Evolutionary conservation across 2,329 filamentous ascomycete genomes (phyloP).

Genomic region (Apiospora sp.): DNA sequence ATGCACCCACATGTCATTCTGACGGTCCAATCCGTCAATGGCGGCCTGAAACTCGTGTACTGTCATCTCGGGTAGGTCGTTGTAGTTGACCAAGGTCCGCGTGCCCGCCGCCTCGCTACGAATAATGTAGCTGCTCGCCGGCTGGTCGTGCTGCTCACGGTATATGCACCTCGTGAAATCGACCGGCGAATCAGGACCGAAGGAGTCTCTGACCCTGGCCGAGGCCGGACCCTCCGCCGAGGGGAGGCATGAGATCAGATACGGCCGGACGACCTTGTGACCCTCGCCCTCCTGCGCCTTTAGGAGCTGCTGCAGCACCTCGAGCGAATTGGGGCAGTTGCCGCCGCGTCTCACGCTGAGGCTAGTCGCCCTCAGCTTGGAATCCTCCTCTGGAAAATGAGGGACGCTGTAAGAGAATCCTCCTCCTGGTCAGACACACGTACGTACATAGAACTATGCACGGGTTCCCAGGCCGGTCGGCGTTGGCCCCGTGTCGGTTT

Average conservation of each 20-base stretch:
- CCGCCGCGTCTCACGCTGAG: conserved; percentile 71
- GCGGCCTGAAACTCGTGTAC: conserved; percentile 63
- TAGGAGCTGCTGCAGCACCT: conserved; percentile 73
- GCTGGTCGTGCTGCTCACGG: conserved; percentile 59
- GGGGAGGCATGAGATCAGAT: conserved; percentile 64
- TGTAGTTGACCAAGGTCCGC: conserved; percentile 76
- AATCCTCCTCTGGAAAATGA: conserved; percentile 73
- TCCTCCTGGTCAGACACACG: background rate
- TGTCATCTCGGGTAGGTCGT: conserved; percentile 73
- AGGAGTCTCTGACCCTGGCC: conserved; percentile 60
- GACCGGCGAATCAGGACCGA: conserved; percentile 53
- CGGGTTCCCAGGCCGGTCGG: background rate
- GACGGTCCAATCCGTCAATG: conserved; percentile 47
- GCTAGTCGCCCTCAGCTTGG: conserved; percentile 72
- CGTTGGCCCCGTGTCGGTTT: background rate
- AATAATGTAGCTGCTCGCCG: conserved; percentile 75
- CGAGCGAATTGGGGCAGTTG: conserved; percentile 75
- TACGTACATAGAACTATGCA: background rate
- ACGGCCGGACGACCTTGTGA: conserved; percentile 43
- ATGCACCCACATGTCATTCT: conserved; percentile 68
- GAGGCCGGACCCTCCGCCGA: conserved; percentile 58
- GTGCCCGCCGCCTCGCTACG: conserved; percentile 65
- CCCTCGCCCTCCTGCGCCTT: conserved; percentile 27
- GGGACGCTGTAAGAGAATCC: conserved; percentile 58
- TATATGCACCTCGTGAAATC: conserved; percentile 66